A percentile compares a stretch with the other conserved stretches of the same genome.
Evolutionary conservation across 805 yeast species (phyloP).

Genomic region (Teunomyces kruisii): DNA sequence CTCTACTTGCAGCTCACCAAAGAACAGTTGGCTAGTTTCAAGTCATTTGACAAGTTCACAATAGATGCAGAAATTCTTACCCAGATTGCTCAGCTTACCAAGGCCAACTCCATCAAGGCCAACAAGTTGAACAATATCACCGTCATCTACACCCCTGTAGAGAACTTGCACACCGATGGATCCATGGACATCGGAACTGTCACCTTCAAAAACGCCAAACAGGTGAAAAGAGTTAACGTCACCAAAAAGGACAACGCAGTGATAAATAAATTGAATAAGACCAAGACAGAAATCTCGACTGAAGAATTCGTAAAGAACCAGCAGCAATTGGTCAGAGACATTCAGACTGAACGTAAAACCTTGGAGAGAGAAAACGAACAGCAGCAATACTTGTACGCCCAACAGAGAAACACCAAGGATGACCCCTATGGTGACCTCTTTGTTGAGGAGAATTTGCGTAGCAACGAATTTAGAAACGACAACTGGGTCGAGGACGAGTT

Average conservation of each 20-base stretch:
- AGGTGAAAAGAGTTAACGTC: constrained; percentile 53
- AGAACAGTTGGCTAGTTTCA: constrained; percentile 45
- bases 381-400: constrained; percentile 35
- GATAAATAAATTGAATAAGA: constrained; percentile 62
- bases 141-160: constrained; percentile 72
- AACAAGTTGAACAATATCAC: constrained; percentile 67
- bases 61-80: constrained; percentile 46
- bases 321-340: constrained; percentile 26
- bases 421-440: constrained; percentile 46
- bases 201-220: constrained; percentile 59
- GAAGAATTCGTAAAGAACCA: constrained; percentile 42
- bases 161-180: constrained; percentile 63
- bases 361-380: constrained; percentile 33
- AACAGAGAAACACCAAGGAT: constrained; percentile 36
- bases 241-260: constrained; percentile 57
- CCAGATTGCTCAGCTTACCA: constrained; percentile 66
- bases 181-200: constrained; percentile 81
- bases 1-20: constrained; percentile 58
- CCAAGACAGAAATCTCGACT: constrained; percentile 55
- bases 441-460: constrained; percentile 41
- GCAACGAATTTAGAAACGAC: constrained; percentile 49
- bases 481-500: constrained; percentile 59
- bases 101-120: constrained; percentile 75
- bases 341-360: constrained; percentile 41
- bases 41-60: constrained; percentile 38